phyloP scores from a whole-genome alignment of 441 rosid species.

The Populus hybrid region DNA sequence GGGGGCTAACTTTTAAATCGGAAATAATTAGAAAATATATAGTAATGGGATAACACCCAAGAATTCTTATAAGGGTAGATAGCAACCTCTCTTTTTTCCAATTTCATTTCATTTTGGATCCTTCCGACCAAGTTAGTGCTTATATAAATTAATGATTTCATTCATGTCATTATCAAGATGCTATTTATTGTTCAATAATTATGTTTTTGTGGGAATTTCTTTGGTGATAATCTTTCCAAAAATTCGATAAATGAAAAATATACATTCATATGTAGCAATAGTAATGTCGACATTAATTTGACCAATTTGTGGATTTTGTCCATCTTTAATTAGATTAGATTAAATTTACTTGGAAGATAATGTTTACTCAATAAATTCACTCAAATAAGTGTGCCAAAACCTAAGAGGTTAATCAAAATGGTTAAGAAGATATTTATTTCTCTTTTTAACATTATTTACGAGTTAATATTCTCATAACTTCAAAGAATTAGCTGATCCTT shows the following conservation, averaged over 20 bases:
- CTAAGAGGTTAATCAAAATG: no score
- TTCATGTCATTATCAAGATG: not conserved
- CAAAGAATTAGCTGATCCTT: no score
- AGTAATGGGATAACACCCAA: not conserved
- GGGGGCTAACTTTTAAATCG: not conserved
- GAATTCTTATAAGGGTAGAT: not conserved
- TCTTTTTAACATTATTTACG: no score
- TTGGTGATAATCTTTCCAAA: not conserved
- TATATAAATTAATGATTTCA: not conserved
- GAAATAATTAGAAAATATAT: not conserved
- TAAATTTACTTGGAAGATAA: no score
- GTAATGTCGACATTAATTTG: no score
- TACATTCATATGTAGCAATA: not conserved
- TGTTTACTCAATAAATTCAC: no score
- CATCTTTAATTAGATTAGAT: no score
- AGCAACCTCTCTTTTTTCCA: not conserved
- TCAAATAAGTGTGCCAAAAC: no score
- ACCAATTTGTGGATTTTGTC: no score
- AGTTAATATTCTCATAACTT: no score
- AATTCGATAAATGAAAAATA: not conserved
- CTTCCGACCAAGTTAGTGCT: not conserved
- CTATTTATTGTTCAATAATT: not conserved
- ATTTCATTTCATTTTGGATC: not conserved
- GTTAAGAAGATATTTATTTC: no score
- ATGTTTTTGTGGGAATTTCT: not conserved